Base-by-base conservation (phyloP, 495 filamentous ascomycete species). In the Monascus purpureus region DNA sequence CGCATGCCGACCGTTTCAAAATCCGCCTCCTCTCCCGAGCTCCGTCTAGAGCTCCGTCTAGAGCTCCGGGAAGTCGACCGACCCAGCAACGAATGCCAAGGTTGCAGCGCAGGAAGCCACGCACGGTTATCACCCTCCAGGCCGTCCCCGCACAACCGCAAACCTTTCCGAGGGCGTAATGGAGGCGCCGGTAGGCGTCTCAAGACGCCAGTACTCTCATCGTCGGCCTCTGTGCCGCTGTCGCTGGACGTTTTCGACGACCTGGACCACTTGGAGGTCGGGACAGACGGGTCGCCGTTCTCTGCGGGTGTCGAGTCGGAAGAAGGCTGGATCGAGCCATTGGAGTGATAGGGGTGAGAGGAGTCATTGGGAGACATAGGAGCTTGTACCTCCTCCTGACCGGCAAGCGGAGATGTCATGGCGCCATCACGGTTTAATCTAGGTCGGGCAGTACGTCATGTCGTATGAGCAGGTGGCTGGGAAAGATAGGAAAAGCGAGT, bases 181-280 rank as follows among this genome's bases (percentile, higher is more conserved):
- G 70, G 76, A 1, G 86, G 80, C 0, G 84, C 80, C 1, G 86
- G 86, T 18, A 93, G 52, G 3, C 84, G 81, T 47, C 77, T 82
- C 40, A 93, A 63, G 39, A 86, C 72, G 6, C 55, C 52, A 2
- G 65, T 71, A 28, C 67, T 70, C 49, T 93, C 85, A 61, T 94
- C 86, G 45, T 94, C 82, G 11, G 86, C 82, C 45, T 95, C 85
- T 8, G 84, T 92, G 28, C 86, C 85, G 46, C 83, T 90, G 32
- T 93, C 83, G 54, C 83, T 90, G 8, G 70, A 67, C 5, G 73
- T 68, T 4, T 67, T 62, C n/a, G 68, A 66, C 28, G 52, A 48
- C 36, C 45, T 37, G 35, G 47, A 36, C 39, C 46, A 39, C 28
- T 36, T 33, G 18, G 52, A 45, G 33, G 31, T 31, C 26, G 40